Conservation (phyloP, 768 basidiomycete species). For the Lentinula sp. region DNA sequence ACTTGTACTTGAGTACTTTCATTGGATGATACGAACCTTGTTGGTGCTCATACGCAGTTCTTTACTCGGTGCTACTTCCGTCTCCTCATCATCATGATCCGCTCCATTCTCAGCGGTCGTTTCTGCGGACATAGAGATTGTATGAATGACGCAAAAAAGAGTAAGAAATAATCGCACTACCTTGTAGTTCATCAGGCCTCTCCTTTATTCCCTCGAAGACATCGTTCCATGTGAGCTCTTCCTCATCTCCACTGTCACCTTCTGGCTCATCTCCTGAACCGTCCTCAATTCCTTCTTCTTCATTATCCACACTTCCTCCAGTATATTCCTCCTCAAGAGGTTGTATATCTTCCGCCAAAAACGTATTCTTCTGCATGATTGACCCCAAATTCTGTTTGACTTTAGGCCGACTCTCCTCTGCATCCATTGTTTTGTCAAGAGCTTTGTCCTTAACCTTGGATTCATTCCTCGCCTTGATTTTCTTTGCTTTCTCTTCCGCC, state of each 20-base stretch:
- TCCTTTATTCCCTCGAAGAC: conserved; percentile 62
- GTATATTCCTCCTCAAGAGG: conserved; percentile 42
- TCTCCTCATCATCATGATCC: conserved; percentile 2
- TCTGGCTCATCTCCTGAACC: conserved; percentile 33
- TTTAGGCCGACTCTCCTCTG: conserved; percentile 34
- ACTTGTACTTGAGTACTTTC: not conserved
- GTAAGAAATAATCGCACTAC: not conserved
- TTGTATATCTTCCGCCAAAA: conserved; percentile 77
- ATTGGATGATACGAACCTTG: conserved; percentile 48
- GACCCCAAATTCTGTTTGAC: conserved; percentile 84
- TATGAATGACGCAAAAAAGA: not conserved
- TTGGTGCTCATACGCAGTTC: conserved; percentile 87
- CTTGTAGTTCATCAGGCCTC: conserved; percentile 10
- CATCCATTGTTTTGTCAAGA: conserved; percentile 23
- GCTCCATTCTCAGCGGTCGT: not conserved
- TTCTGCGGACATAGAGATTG: not conserved
- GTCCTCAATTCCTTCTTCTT: conserved; percentile 30
- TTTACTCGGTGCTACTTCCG: conserved; percentile 34
- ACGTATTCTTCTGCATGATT: conserved; percentile 85
- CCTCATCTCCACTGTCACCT: conserved; percentile 25
- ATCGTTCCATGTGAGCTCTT: conserved; percentile 75
- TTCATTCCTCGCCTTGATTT: conserved; percentile 30
- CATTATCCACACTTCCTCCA: conserved; percentile 32
- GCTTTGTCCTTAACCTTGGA: conserved; percentile 53
- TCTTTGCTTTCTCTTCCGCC: conserved; percentile 50